Evolutionary conservation across 2,329 filamentous ascomycete genomes (phyloP), one percentile per base, ranked within the genome.

Genomic region (Aspergillus fumigatus): DNA sequence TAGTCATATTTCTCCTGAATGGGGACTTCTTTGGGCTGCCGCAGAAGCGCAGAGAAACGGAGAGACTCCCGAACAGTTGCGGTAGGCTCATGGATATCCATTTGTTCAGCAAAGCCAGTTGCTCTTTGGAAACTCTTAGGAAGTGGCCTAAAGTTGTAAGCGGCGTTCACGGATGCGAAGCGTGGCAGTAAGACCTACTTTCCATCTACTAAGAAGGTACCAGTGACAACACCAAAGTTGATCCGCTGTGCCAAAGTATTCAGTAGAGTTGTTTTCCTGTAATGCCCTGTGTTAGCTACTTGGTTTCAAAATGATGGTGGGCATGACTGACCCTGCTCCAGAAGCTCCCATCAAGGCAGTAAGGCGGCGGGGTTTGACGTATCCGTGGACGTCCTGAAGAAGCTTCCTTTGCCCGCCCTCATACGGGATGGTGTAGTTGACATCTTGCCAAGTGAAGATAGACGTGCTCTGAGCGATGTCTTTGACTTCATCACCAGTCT

Each of bases 341-440:
- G 88, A 91, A 6, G 87, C 86, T 41, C 90, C 90, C 88, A 94
- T 92, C 1, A 94, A 77, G 2, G 89, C 89, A 3, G 88, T 92
- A 9, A 93, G 79, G 64, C 88, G 84, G 38, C 90, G 89, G 1
- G 89, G 89, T 59, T 87, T 85, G 51, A 92, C 88, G 63, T 87
- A 93, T 2, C 87, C 92, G 62, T 84, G 80, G 4, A 88, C 82
- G 56, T 86, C 78, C 58, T 85, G 79, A 10, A 88, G 71, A 4
- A 88, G 70, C 3, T 75, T 72, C 48, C 73, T 70, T 61, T 78
- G 67, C 14, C 77, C 75, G 41, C 73, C 70, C 48, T 78, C 74
- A 50, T 75, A 76, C 10, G 60, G 76, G 59, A 82, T 87, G 51
- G 69, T 82, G 70, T 96, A 96, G 67, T 87, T 90, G 58, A 97